These are phyloP conservation scores for Butyriboletus regius DNA, from an alignment of 1,284 basidiomycete genomes.

Conservation along the genomic window DNA sequence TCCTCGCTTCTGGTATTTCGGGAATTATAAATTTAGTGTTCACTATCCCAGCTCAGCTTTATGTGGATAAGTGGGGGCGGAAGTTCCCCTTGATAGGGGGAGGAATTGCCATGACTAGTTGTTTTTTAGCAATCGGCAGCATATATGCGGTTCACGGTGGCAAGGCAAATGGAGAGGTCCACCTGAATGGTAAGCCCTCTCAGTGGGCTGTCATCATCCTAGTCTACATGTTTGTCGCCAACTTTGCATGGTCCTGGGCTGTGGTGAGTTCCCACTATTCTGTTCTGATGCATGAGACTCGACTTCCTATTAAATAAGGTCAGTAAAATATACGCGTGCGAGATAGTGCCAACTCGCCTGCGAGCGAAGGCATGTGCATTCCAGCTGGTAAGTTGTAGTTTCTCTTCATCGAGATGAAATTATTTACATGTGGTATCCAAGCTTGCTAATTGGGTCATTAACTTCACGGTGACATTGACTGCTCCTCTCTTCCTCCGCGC, in stretches of 20 bases:
- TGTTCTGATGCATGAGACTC: not conserved
- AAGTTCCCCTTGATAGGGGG: conserved; percentile 42
- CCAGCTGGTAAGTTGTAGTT: conserved; percentile 37
- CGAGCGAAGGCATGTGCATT: conserved; percentile 33
- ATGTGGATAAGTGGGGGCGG: conserved; percentile 43
- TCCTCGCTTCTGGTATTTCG: conserved; percentile 48
- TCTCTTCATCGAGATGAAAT: conserved; percentile 28
- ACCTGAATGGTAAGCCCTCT: conserved; percentile 21
- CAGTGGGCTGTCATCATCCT: conserved; percentile 43
- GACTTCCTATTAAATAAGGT: conserved; percentile 18
- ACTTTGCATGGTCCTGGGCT: conserved; percentile 31
- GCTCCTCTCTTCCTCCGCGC: conserved; percentile 43
- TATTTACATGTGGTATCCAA: conserved; percentile 17
- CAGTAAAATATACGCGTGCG: conserved; percentile 28
- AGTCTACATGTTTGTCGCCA: conserved; percentile 42
- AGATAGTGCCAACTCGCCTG: conserved; percentile 29
- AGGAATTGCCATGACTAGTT: conserved; percentile 38
- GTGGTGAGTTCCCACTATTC: conserved; percentile 18
- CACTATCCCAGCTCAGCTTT: conserved; percentile 39
- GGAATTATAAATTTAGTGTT: conserved; percentile 43
- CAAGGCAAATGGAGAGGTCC: conserved; percentile 20
- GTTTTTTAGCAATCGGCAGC: conserved; percentile 36
- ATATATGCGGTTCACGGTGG: conserved; percentile 39
- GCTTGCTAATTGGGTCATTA: conserved; percentile 31
- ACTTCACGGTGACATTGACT: conserved; percentile 42